Evolutionary conservation across 305 asterid genomes (phyloP).

Genomic region (Fraxinus baroniana): DNA sequence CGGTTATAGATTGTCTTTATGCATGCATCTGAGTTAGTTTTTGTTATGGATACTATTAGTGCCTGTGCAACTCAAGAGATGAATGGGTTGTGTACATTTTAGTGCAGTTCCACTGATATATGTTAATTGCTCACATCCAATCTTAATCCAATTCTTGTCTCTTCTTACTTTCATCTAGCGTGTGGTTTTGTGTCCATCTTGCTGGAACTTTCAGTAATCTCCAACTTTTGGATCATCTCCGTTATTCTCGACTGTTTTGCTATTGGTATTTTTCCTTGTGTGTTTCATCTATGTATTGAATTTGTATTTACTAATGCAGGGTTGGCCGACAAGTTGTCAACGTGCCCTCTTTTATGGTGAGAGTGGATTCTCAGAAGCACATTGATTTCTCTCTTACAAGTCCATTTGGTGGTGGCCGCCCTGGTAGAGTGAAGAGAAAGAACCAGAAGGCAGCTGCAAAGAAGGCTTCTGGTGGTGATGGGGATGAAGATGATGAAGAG

Average conservation of each 20-base stretch:
- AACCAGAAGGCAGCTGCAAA: slow-evolving; percentile 57
- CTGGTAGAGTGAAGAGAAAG: slow-evolving; percentile 61
- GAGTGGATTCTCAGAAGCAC: slow-evolving; percentile 57
- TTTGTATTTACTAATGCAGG: slow-evolving; percentile 23
- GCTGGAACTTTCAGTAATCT: not conserved
- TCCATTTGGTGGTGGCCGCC: slow-evolving; percentile 61
- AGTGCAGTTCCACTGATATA: not conserved
- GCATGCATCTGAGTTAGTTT: not conserved
- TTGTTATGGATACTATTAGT: not conserved
- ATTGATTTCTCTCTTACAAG: slow-evolving; percentile 64
- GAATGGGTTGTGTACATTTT: not conserved
- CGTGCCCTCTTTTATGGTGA: slow-evolving; percentile 57
- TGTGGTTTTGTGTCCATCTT: not conserved
- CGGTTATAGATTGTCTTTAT: not conserved
- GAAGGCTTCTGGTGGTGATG: slow-evolving; percentile 65
- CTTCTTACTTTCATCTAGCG: not conserved
- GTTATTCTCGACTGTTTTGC: not conserved
- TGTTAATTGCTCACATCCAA: not conserved
- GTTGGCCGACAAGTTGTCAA: slow-evolving; percentile 65
- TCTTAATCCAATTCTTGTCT: not conserved
- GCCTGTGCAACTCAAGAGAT: not conserved
- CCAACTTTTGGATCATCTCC: not conserved
- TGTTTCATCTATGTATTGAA: not conserved
- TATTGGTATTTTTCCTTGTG: not conserved
- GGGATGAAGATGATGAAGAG: slow-evolving; percentile 58